A percentile compares a stretch with the other conserved stretches of the same genome.
Conservation (phyloP, 148 eudicot genomes). For the Rhododendron griersonianum region DNA sequence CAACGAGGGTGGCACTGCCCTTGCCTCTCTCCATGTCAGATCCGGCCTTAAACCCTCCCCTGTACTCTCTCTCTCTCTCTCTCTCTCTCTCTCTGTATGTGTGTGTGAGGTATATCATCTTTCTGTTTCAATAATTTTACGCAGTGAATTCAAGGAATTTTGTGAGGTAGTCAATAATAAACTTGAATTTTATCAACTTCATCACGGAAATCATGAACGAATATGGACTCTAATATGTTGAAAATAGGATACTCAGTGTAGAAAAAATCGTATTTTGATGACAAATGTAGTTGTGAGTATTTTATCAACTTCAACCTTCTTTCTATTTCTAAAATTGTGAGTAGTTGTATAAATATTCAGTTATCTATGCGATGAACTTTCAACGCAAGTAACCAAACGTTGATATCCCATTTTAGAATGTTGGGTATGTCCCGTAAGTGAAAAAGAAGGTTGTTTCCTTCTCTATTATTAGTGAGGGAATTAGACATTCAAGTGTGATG, state of each 20-base stretch:
- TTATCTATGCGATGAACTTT: too few species aligned
- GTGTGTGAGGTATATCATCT: background rate
- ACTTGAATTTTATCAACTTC: background rate
- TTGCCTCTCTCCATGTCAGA: constrained; percentile 51
- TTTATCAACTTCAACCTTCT: too few species aligned
- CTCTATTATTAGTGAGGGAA: background rate
- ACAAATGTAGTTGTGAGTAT: background rate
- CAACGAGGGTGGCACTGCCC: constrained; percentile 41
- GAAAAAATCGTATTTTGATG: background rate
- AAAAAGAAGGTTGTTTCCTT: background rate
- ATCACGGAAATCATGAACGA: background rate
- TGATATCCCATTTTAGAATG: background rate
- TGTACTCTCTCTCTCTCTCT: constrained; percentile 27
- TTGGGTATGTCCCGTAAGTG: background rate
- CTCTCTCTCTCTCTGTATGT: too few species aligned
- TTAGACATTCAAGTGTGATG: background rate
- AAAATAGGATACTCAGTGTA: background rate
- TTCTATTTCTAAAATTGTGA: background rate
- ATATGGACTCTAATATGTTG: background rate
- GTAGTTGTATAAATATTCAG: too few species aligned
- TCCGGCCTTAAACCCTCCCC: constrained; percentile 59
- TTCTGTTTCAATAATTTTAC: background rate
- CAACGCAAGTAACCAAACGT: too few species aligned
- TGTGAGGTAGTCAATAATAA: background rate
- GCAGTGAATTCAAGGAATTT: background rate